Evolutionary conservation across 2,329 filamentous ascomycete species (phyloP).

Genomic region (Exophiala aquamarina): DNA sequence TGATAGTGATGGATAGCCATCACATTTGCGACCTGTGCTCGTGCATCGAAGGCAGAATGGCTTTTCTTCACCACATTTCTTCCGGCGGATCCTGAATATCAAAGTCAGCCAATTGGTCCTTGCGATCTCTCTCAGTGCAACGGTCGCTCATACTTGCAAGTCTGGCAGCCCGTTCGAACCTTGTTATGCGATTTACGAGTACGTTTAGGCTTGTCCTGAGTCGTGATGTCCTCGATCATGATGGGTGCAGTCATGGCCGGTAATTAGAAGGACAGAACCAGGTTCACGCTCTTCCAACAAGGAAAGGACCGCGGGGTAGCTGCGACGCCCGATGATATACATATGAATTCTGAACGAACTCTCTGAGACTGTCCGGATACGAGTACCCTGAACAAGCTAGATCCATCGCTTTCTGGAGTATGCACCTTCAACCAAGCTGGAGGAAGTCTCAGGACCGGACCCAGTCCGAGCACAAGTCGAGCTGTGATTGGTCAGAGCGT

Average conservation of each 20-base stretch:
- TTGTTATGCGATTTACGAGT: slow-evolving; percentile 28
- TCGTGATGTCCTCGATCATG: slow-evolving; percentile 5
- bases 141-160: slow-evolving; percentile 29
- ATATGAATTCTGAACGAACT: no score
- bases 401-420: no score
- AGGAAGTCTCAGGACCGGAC: no score
- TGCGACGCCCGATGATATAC: no score
- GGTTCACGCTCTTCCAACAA: no score
- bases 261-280: no score
- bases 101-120: neutral
- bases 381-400: no score
- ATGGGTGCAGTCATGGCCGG: slow-evolving; percentile 5
- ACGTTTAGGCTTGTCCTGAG: slow-evolving; percentile 16
- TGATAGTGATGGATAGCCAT: slow-evolving; percentile 28
- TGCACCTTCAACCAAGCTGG: no score
- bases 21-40: slow-evolving; percentile 34
- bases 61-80: slow-evolving; percentile 36
- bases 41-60: slow-evolving; percentile 32
- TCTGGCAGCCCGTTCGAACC: slow-evolving; percentile 27
- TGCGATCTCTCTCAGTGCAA: neutral
- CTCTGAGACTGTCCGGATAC: no score
- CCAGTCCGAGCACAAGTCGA: no score
- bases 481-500: slow-evolving; percentile 20
- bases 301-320: no score
- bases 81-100: slow-evolving; percentile 25